A percentile compares a stretch with the other conserved stretches of the same genome.
phyloP scores from a whole-genome alignment of 192 early-diverging fungal genomes.

The Coemansia umbellata region DNA sequence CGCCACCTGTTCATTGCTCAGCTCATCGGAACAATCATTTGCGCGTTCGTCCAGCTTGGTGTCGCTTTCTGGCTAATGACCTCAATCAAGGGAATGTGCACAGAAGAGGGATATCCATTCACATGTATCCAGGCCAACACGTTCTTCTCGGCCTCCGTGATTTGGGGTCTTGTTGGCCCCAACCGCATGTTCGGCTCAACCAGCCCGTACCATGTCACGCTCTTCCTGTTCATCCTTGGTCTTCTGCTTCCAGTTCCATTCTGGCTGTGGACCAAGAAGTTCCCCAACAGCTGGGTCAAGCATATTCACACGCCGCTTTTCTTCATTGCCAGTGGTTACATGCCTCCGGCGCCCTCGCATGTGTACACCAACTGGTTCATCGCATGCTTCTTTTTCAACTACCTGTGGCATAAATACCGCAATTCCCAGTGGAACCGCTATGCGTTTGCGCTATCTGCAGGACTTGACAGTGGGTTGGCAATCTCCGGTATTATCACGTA shows the following conservation, averaged over 20 bases:
- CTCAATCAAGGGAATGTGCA: slow-evolving; percentile 57
- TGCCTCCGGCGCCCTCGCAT: slow-evolving; percentile 59
- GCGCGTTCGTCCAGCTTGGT: slow-evolving; percentile 64
- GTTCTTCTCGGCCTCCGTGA: slow-evolving; percentile 70
- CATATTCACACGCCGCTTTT: slow-evolving; percentile 68
- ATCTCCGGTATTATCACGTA: slow-evolving; percentile 49
- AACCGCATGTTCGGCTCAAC: slow-evolving; percentile 61
- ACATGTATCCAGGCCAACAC: slow-evolving; percentile 57
- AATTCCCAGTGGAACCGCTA: slow-evolving; percentile 61
- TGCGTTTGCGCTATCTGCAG: slow-evolving; percentile 57
- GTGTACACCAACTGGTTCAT: slow-evolving; percentile 52
- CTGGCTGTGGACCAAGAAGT: slow-evolving; percentile 58
- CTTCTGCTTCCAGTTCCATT: slow-evolving; percentile 67
- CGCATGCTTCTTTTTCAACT: slow-evolving; percentile 69
- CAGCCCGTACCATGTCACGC: slow-evolving; percentile 52
- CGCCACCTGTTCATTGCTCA: slow-evolving; percentile 76
- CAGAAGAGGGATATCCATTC: slow-evolving; percentile 57
- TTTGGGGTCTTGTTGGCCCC: slow-evolving; percentile 80
- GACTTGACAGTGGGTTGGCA: slow-evolving; percentile 53
- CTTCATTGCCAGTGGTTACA: slow-evolving; percentile 57
- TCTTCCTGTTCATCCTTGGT: slow-evolving; percentile 59
- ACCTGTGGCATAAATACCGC: slow-evolving; percentile 60
- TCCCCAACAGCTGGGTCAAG: slow-evolving; percentile 60
- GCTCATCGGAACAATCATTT: slow-evolving; percentile 67
- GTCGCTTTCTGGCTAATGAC: slow-evolving; percentile 66